These are phyloP conservation scores for Amanita exitialis DNA, from an alignment of 768 basidiomycete species.

Conservation along the genomic window DNA sequence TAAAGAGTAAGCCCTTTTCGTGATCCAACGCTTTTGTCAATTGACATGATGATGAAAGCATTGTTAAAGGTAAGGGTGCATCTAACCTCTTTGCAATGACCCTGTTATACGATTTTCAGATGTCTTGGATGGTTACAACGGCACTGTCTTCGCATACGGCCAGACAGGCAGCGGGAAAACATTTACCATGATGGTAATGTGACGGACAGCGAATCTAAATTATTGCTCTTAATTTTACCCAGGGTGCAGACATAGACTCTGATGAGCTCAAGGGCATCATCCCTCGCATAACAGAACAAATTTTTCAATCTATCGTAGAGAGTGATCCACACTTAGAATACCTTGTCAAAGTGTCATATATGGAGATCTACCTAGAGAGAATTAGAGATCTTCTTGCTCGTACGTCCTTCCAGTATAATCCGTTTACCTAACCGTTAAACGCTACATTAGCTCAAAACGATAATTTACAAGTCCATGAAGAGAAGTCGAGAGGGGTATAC, in stretches of 20 bases:
- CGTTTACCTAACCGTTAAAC: background rate
- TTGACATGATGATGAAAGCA: conserved; percentile 35
- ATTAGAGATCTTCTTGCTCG: conserved; percentile 93
- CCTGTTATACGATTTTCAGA: conserved; percentile 38
- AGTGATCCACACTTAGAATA: conserved; percentile 95
- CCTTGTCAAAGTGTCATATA: conserved; percentile 98
- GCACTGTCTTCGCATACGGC: conserved; percentile 85
- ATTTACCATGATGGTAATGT: conserved; percentile 92
- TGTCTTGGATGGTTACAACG: conserved; percentile 98
- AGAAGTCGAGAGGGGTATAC: conserved; percentile 95
- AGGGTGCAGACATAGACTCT: conserved; percentile 97
- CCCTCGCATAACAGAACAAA: conserved; percentile 97
- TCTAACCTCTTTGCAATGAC: background rate
- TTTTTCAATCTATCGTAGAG: conserved; percentile 95
- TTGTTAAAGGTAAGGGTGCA: conserved; percentile 65
- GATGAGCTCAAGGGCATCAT: conserved; percentile 93
- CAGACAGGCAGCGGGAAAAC: conserved; percentile 88
- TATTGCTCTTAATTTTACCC: conserved; percentile 9
- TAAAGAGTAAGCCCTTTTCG: conserved; percentile 63
- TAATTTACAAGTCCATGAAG: conserved; percentile 97
- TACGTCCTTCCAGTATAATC: conserved; percentile 32
- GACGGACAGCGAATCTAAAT: conserved; percentile 8
- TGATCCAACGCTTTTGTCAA: background rate
- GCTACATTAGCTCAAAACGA: conserved; percentile 76
- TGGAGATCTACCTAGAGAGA: conserved; percentile 98